Base-by-base conservation (phyloP, 2,329 filamentous ascomycete genomes). In the Calonectria multiphialidica region DNA sequence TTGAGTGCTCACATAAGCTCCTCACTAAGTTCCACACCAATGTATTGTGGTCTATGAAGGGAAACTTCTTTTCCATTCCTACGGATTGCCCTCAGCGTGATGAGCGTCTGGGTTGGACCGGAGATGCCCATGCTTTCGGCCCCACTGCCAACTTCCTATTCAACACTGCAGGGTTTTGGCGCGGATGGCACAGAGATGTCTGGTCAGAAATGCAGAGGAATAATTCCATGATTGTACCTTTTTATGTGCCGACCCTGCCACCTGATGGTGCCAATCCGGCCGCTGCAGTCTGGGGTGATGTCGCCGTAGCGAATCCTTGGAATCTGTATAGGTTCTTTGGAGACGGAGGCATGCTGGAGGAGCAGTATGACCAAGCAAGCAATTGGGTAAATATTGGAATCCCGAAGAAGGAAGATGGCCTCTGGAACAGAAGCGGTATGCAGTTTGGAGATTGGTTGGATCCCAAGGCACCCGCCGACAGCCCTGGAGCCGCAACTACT, bases 61-160 rank as follows among this genome's bases (percentile, higher is more conserved):
- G 89, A 3, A 92, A 91, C 75, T 91, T 92, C 75, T 74, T 91
- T 9, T 86, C 84, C 2, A 80, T 91, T 0, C 89, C 89, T 0
- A 91, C 89, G 0, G 90, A 92, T 75, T 90, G 88, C 74, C 88
- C 88, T 0, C 87, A 90, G 74, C 82, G 88, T 5, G 88, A 90
- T 67, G 88, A 90, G 78, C 82, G 88, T 0, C 78, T 90, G 8
- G 86, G 87, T 23, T 88, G 89, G 89, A 88, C 86, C 1, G 86
- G 89, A 33, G 86, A 89, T 73, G 81, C 84, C 9, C 86, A 87
- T 44, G 84, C 86, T 1, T 91, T 91, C 70, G 81, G 83, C 0
- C 86, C 87, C 0, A 87, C 88, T 0, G 85, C 88, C 0, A 88
- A 85, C 62, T 91, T 87, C 72, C 81, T 92, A 0, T 92, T 88